Evolutionary conservation across 129 eudicot genomes (phyloP).

Genomic region (Erigeron canadensis): DNA sequence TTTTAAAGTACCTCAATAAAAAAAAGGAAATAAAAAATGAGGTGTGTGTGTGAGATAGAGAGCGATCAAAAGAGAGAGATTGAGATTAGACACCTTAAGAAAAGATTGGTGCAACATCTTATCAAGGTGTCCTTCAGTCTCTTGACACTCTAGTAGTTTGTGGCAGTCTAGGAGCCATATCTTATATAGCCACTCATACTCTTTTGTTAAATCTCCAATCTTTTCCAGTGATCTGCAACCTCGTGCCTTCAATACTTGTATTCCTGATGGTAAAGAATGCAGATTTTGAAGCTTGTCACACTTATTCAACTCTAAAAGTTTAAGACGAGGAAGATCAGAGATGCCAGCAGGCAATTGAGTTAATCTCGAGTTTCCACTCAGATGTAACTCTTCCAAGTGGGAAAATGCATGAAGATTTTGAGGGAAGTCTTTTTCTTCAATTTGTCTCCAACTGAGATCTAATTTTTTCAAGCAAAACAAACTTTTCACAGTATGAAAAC

Average conservation of each 20-base stretch:
- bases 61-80: not conserved
- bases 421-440: not conserved
- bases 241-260: constrained; percentile 7
- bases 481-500: not conserved
- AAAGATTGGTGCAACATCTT: not conserved
- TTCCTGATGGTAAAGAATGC: not conserved
- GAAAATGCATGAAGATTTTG: not conserved
- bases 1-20: not conserved
- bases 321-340: constrained; percentile 1
- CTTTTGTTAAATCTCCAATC: not conserved
- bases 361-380: constrained; percentile 8
- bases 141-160: constrained; percentile 10
- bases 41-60: not conserved
- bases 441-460: constrained; percentile 9
- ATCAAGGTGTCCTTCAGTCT: not conserved
- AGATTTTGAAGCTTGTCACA: not conserved
- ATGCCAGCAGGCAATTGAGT: constrained; percentile 6
- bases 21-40: not conserved
- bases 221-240: not conserved
- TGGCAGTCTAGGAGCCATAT: constrained; percentile 11
- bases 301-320: not conserved
- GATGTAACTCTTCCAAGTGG: not conserved
- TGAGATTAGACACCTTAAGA: not conserved
- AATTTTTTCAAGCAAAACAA: constrained; percentile 1
- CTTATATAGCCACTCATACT: constrained; percentile 2